These are phyloP conservation scores for Gossypium mustelinum DNA, from an alignment of 345 rosid genomes.

Conservation along the genomic window DNA sequence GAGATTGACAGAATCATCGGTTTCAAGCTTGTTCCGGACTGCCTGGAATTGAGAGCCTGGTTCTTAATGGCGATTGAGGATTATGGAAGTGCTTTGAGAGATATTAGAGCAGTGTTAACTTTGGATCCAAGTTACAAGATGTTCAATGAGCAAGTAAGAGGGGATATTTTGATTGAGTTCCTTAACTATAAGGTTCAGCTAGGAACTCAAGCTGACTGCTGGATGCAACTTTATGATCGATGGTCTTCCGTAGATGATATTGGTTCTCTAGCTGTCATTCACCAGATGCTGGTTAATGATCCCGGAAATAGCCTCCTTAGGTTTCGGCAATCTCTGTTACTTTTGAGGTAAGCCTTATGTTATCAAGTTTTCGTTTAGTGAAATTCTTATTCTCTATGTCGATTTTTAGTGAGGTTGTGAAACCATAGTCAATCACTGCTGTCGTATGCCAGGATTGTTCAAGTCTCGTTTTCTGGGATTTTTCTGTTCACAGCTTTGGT, in stretches of 20 bases:
- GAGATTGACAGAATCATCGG: slow-evolving; percentile 64
- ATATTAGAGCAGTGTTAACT: slow-evolving; percentile 60
- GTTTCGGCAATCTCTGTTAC: slow-evolving; percentile 90
- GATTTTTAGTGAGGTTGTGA: background rate
- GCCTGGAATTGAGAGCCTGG: slow-evolving; percentile 89
- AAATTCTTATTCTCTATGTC: background rate
- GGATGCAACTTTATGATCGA: slow-evolving; percentile 80
- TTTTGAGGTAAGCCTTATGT: slow-evolving; percentile 55
- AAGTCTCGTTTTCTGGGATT: slow-evolving; percentile 3
- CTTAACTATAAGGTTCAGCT: slow-evolving; percentile 39
- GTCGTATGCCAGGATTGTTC: background rate
- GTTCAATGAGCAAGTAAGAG: slow-evolving; percentile 56
- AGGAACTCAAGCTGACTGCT: slow-evolving; percentile 69
- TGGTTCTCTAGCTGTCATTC: slow-evolving; percentile 80
- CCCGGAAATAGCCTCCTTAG: slow-evolving; percentile 67
- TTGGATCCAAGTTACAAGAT: slow-evolving; percentile 64
- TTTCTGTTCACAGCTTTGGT: background rate
- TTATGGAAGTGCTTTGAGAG: slow-evolving; percentile 65
- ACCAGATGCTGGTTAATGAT: slow-evolving; percentile 79
- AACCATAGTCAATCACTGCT: background rate
- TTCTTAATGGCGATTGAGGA: slow-evolving; percentile 64
- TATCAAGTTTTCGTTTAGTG: background rate
- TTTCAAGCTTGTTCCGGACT: slow-evolving; percentile 69
- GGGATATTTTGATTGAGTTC: slow-evolving; percentile 52
- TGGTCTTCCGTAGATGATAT: slow-evolving; percentile 97